phyloP scores from a whole-genome alignment of 106 monocot genomes.

The Apostasia shenzhenica region DNA sequence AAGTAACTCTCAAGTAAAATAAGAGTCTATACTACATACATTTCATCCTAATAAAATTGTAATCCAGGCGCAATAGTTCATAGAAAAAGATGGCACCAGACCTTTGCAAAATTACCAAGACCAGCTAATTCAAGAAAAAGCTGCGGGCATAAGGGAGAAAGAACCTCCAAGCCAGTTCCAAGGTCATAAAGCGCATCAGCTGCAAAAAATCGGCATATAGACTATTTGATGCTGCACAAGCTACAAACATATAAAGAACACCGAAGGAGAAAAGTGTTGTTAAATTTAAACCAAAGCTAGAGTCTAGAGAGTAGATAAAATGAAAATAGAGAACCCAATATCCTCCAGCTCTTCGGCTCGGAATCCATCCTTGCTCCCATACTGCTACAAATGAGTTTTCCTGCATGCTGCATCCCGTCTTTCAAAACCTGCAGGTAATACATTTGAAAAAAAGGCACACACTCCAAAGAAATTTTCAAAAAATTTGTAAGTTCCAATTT shows the following conservation, averaged over 20 bases:
- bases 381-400: slow-evolving; percentile 89
- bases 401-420: slow-evolving; percentile 99
- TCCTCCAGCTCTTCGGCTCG: slow-evolving; percentile 98
- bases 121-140: slow-evolving; percentile 95
- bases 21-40: too few relatives aligned
- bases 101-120: slow-evolving; percentile 97
- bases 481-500: background rate
- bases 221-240: slow-evolving; percentile 3
- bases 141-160: slow-evolving; percentile 91
- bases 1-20: too few relatives aligned
- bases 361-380: slow-evolving; percentile 99
- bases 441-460: slow-evolving; percentile 8
- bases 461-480: background rate
- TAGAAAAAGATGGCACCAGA: slow-evolving; percentile 4
- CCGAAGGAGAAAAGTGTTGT: background rate
- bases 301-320: background rate
- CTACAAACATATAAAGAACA: slow-evolving; percentile 1
- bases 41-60: background rate
- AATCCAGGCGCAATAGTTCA: background rate
- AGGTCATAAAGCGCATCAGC: slow-evolving; percentile 93
- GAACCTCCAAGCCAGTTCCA: slow-evolving; percentile 87
- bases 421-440: slow-evolving; percentile 58
- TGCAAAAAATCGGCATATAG: slow-evolving; percentile 27
- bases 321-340: slow-evolving; percentile 52
- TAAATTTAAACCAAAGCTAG: background rate